Percentiles rank a stretch among this genome's conserved stretches.
phyloP scores from a whole-genome alignment of 2,329 filamentous ascomycete species.

The Epichloe baconii region DNA sequence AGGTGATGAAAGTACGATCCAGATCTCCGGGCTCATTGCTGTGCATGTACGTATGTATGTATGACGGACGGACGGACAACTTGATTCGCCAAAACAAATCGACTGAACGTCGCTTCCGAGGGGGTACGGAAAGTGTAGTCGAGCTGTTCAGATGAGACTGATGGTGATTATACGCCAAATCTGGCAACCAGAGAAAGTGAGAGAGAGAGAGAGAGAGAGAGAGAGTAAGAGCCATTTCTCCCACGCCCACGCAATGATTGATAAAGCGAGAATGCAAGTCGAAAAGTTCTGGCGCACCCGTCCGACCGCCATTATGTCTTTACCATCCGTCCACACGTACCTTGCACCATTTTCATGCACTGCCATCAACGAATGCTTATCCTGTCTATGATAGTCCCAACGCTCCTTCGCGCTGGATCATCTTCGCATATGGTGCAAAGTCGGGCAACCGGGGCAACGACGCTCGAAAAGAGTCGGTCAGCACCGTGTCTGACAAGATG shows the following conservation, averaged over 20 bases:
- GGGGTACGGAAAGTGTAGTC: neutral
- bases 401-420: neutral
- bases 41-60: neutral
- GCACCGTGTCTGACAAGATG: neutral
- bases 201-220: too few species aligned
- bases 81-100: neutral
- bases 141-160: neutral
- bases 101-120: neutral
- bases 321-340: neutral
- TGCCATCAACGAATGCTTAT: neutral
- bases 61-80: neutral
- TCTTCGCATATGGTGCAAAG: neutral
- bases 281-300: neutral
- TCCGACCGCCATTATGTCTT: neutral
- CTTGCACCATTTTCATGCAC: neutral
- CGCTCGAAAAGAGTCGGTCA: conserved; percentile 7
- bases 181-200: neutral
- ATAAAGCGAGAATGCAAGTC: too few species aligned
- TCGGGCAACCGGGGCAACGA: neutral
- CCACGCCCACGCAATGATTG: too few species aligned
- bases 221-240: too few species aligned
- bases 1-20: conserved; percentile 2
- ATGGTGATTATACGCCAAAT: neutral
- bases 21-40: conserved; percentile 3
- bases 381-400: neutral